Evolutionary conservation across 2,329 filamentous ascomycete species (phyloP).

Genomic region (Chaetomium sp.): DNA sequence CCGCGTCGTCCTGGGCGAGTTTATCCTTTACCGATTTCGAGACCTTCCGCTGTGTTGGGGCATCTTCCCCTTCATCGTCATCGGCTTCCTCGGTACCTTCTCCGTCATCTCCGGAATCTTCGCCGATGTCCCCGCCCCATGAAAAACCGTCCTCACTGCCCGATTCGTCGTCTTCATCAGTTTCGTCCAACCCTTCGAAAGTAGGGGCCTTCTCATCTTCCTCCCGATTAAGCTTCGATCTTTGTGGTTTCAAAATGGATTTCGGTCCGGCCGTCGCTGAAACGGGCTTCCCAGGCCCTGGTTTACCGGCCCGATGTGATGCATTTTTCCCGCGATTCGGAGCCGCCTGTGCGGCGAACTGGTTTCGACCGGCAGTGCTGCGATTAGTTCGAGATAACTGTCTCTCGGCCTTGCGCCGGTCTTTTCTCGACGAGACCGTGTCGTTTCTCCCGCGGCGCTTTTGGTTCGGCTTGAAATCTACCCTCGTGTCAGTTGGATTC

Average conservation of each 20-base stretch:
- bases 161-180: too few species aligned
- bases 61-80: constrained; percentile 21
- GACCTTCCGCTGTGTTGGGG: constrained; percentile 10
- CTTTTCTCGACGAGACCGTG: constrained; percentile 44
- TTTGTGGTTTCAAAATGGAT: constrained; percentile 13
- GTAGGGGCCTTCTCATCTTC: constrained; percentile 9
- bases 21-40: constrained; percentile 48
- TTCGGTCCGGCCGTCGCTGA: background rate
- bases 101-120: constrained; percentile 21
- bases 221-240: constrained; percentile 1
- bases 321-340: background rate
- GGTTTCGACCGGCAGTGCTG: constrained; percentile 20
- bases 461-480: constrained; percentile 20
- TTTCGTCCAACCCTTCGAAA: constrained; percentile 8
- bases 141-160: too few species aligned
- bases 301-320: background rate
- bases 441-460: constrained; percentile 4
- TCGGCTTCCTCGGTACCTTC: constrained; percentile 28
- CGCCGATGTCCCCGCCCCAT: constrained; percentile 2
- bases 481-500: constrained; percentile 27
- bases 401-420: constrained; percentile 60
- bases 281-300: constrained; percentile 4
- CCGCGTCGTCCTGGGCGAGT: constrained; percentile 74
- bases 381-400: constrained; percentile 49
- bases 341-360: constrained; percentile 6